Evolutionary conservation across 169 alveolate genomes (phyloP).

Genomic region (Cryptosporidium meleagridis): DNA sequence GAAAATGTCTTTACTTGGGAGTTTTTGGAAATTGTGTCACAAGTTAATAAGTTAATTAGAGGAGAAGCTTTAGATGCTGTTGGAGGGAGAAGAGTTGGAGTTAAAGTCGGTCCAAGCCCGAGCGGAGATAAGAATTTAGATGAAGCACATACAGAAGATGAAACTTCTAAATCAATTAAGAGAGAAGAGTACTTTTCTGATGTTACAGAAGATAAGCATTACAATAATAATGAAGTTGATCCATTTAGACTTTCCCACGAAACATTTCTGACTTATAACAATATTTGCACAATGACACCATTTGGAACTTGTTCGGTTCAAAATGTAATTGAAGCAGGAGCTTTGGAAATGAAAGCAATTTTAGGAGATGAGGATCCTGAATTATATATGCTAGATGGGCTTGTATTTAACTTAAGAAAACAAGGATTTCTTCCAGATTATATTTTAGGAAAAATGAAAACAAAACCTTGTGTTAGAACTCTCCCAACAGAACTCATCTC

Average conservation of each 20-base stretch:
- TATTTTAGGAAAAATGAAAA: constrained; percentile 77
- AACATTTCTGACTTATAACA: constrained; percentile 77
- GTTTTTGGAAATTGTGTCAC: constrained; percentile 77
- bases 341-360: constrained; percentile 76
- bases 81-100: constrained; percentile 79
- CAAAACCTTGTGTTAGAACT: constrained; percentile 77
- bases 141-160: not conserved
- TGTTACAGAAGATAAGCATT: not conserved
- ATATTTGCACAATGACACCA: constrained; percentile 78
- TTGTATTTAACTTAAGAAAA: constrained; percentile 79
- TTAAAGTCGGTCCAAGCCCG: not conserved
- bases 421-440: constrained; percentile 81
- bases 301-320: constrained; percentile 80
- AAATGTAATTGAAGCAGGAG: constrained; percentile 77
- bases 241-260: constrained; percentile 41
- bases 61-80: constrained; percentile 82
- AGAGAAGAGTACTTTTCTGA: not conserved
- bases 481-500: constrained; percentile 78
- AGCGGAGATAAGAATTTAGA: not conserved
- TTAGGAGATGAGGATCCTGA: constrained; percentile 79
- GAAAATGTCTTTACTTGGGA: constrained; percentile 83
- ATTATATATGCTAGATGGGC: constrained; percentile 80
- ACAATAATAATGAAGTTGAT: not conserved
- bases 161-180: too few relatives aligned
- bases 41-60: constrained; percentile 79